These are phyloP conservation scores for Polygonum maritimum DNA, from an alignment of 148 eudicot genomes.

Conservation along the genomic window DNA sequence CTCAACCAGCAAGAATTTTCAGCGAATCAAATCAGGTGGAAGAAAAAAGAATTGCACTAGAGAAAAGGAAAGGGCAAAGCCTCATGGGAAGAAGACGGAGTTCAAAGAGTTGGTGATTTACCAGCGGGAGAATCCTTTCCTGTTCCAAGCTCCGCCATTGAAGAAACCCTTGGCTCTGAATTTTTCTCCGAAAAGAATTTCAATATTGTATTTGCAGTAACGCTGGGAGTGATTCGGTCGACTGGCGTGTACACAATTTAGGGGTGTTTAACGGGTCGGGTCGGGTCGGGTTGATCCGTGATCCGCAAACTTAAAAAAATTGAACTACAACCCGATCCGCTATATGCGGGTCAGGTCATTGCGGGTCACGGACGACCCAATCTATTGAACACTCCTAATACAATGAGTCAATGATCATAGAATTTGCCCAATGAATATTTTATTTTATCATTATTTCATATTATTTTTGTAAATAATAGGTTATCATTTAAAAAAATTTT, in stretches of 20 bases:
- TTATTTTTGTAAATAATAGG: too few relatives aligned
- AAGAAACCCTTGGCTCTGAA: neutral
- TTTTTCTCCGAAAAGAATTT: neutral
- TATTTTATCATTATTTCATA: too few relatives aligned
- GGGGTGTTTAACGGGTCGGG: too few relatives aligned
- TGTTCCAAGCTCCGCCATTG: slow-evolving; percentile 7
- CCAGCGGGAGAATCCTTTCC: slow-evolving; percentile 9
- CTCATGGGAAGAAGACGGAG: slow-evolving; percentile 3
- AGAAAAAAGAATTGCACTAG: neutral
- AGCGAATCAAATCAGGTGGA: neutral
- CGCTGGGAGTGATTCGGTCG: neutral
- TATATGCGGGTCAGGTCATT: too few relatives aligned
- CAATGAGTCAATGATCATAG: too few relatives aligned
- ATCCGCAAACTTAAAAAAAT: too few relatives aligned
- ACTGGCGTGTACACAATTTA: neutral
- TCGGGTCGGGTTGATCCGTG: too few relatives aligned
- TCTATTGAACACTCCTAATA: too few relatives aligned
- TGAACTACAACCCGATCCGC: too few relatives aligned
- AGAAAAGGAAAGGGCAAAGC: neutral
- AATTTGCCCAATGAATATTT: too few relatives aligned
- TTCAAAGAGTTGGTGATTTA: neutral
- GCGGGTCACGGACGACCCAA: too few relatives aligned
- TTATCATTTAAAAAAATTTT: too few relatives aligned
- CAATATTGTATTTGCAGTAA: neutral
- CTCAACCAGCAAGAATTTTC: neutral